These are phyloP conservation scores for Fraxinus ornus DNA, from an alignment of 305 asterid genomes.

Conservation along the genomic window DNA sequence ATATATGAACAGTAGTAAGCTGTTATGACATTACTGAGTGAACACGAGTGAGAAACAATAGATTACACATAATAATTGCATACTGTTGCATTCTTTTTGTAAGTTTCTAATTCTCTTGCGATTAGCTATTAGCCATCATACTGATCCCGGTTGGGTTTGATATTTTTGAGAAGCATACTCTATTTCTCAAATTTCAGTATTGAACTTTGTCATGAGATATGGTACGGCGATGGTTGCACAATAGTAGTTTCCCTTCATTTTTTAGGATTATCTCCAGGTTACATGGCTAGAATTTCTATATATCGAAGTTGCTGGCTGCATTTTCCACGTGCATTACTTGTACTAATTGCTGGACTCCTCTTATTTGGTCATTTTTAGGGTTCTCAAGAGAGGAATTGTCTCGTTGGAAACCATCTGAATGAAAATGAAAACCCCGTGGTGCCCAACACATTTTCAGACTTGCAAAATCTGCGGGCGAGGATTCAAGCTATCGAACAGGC, in stretches of 20 bases:
- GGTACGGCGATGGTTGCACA: neutral
- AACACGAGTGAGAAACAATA: neutral
- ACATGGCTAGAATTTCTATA: neutral
- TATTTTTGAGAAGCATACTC: neutral
- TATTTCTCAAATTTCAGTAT: neutral
- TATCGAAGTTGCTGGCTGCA: conserved; percentile 6
- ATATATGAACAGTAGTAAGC: neutral
- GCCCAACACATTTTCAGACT: conserved; percentile 37
- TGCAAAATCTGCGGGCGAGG: conserved; percentile 56
- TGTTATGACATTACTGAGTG: neutral
- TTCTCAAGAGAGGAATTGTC: conserved; percentile 26
- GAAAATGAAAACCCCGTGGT: conserved; percentile 29
- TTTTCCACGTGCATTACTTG: neutral
- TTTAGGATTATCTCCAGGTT: neutral
- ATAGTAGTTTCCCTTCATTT: neutral
- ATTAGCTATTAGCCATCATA: neutral
- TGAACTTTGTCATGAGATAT: neutral
- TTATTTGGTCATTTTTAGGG: conserved; percentile 41
- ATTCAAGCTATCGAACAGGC: conserved; percentile 58
- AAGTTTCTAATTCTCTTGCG: neutral
- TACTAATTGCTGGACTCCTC: conserved; percentile 14
- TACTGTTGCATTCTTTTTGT: neutral
- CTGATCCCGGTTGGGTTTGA: neutral
- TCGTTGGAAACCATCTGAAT: conserved; percentile 17
- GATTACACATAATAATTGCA: neutral